Base-by-base conservation (phyloP, 805 yeast genomes). In the Wickerhamomyces subpelliculosus region DNA sequence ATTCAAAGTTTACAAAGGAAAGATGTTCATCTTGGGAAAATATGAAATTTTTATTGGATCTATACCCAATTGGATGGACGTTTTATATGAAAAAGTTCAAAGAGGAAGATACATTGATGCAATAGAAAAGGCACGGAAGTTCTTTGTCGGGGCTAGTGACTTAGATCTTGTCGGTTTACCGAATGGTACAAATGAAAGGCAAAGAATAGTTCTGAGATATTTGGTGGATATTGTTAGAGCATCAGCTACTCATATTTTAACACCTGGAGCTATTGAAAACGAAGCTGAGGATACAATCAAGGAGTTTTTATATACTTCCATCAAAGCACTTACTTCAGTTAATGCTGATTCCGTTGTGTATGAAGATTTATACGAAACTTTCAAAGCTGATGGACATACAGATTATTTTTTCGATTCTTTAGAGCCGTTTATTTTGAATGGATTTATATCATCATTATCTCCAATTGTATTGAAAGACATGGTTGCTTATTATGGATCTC, bases 41-140 rank as follows among this genome's bases (percentile, higher is more conserved):
- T 68, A 70, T 37, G 79, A 74, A 40, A 51, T 77, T 31, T 61
- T 61, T 6, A 67, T 79, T 3, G 95, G 89, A 0, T 64, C 75
- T 19, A 57, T 77, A 13, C 63, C 77, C 3, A 77, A 71, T 47
- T 86, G 88, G 95, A 85, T 81, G 0, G 89, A 83, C 46, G 62
- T 67, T 21, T 55, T 84, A 2, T 55, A 73, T 40, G 64, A 58
- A 7, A 51, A 73, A 11, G 62, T 86, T 34, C 62, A 72, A 10
- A 46, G 58, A 2, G 75, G 72, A 1, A 55, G 70, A 18, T 80
- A 78, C 38, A 55, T 72, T 6, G 61, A 56, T 3, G 89, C 94
- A 0, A 64, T 85, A n/a, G 57, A 62, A 3, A 61, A 70, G 13
- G 80, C 84, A 0, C 62, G 71, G 32, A 57, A 59, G 8, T 83